Base-by-base conservation (phyloP, 2,329 filamentous ascomycete species). In the Emericellopsis atlantica region DNA sequence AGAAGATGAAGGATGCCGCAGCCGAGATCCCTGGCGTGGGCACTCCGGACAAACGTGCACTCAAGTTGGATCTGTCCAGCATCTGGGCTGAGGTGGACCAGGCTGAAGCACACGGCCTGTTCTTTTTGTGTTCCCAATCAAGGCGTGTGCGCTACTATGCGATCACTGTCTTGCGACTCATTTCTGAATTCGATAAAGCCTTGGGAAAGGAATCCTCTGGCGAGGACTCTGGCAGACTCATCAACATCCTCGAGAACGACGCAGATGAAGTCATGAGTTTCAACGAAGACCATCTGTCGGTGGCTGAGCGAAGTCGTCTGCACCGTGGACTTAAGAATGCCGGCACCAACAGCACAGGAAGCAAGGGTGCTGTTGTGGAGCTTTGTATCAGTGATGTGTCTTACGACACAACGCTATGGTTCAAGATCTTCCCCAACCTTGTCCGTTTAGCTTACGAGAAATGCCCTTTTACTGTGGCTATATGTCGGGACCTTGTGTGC, bases 71-170 rank as follows among this genome's bases (percentile, higher is more conserved):
- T 59, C 64, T 94, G 26, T 93, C 89, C 0, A 84, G 82, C 43
- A 81, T 94, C 4, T 86, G 89, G 70, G 87, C 88, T 1, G 85
- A 96, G 54, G 90, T 98, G 22, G 92, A 98, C 50, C 89, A 95
- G 58, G 85, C 95, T 14, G 92, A 98, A 58, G 93, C 90, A 1
- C 92, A 96, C 55, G 93, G 92, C 0, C 64, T 98, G 3, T 98
- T 98, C 67, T 98, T 98, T 57, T 67, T 98, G 6, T 98, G 92
- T 58, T 98, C 92, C 1, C 92, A 96, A 51, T 95, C 92, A 6
- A 76, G 87, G 40, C 77, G 85, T 41, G 92, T 98, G 22, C 79
- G 92, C 40, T 74, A 85, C 44, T 94, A 92, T 57, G 89, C 92
- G 3, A 86, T 98, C 40, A 95, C 85, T 2, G 90, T 98, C 2